These are phyloP conservation scores for Hypoxylon subgilvum DNA, from an alignment of 495 filamentous ascomycete species.

Conservation along the genomic window DNA sequence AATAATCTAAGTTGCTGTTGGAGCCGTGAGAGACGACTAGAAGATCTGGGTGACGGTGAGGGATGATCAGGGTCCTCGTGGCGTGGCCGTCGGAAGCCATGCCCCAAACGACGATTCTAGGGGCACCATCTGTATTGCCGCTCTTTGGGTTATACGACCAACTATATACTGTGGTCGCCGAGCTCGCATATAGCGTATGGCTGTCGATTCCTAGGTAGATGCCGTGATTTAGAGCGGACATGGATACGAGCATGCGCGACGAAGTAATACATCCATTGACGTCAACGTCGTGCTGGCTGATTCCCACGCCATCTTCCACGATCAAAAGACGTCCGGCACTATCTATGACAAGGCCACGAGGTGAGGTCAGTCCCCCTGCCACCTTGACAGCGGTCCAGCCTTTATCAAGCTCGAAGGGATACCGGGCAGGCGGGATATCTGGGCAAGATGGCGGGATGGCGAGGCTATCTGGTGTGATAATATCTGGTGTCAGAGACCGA, in stretches of 20 bases:
- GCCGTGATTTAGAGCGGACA: slow-evolving; percentile 60
- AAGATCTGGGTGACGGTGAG: slow-evolving; percentile 51
- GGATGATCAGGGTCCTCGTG: slow-evolving; percentile 66
- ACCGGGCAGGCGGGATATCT: slow-evolving; percentile 33
- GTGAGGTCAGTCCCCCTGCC: slow-evolving; percentile 56
- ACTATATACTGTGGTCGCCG: slow-evolving; percentile 58
- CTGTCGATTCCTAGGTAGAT: slow-evolving; percentile 68
- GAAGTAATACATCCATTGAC: slow-evolving; percentile 49
- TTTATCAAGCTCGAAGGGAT: slow-evolving; percentile 56
- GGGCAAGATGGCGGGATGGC: slow-evolving; percentile 37
- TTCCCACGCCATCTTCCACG: slow-evolving; percentile 59
- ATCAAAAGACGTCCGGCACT: slow-evolving; percentile 64
- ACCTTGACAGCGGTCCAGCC: slow-evolving; percentile 66
- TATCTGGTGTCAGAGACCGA: background rate
- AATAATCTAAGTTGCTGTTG: slow-evolving; percentile 62
- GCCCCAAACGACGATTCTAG: slow-evolving; percentile 57
- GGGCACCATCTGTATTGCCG: slow-evolving; percentile 48
- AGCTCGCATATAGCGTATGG: slow-evolving; percentile 68
- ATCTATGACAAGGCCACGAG: slow-evolving; percentile 69
- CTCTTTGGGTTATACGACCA: slow-evolving; percentile 64
- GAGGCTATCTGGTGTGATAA: background rate
- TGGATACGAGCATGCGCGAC: slow-evolving; percentile 7
- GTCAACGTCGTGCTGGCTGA: slow-evolving; percentile 59
- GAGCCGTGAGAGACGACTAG: slow-evolving; percentile 71
- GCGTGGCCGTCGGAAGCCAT: slow-evolving; percentile 67